These are phyloP conservation scores for Lasiodiplodia gonubiensis DNA, from an alignment of 2,329 filamentous ascomycete genomes.

Conservation along the genomic window DNA sequence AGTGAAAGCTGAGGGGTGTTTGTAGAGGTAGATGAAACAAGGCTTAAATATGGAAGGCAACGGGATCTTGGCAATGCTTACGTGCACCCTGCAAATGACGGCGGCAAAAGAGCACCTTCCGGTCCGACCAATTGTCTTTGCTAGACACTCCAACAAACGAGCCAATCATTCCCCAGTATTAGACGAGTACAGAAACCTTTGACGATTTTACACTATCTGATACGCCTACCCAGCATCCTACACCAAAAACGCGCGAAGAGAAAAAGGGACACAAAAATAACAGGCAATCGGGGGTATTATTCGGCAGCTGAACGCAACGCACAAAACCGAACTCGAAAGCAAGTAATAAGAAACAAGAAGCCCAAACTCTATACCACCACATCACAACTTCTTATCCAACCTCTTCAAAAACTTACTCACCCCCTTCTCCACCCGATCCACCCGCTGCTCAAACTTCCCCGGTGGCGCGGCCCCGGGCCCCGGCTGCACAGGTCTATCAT, in stretches of 20 bases:
- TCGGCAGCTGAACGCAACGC: not conserved
- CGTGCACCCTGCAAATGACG: too few relatives aligned
- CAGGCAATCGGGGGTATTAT: not conserved
- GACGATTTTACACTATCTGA: too few relatives aligned
- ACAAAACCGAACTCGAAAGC: not conserved
- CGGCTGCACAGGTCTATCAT: conserved; percentile 39
- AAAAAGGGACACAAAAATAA: not conserved
- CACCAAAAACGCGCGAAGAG: not conserved
- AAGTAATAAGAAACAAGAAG: not conserved
- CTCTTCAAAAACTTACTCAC: conserved; percentile 76
- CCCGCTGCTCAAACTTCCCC: conserved; percentile 68
- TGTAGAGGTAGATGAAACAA: too few relatives aligned
- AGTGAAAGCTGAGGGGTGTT: too few relatives aligned
- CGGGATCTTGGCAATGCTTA: too few relatives aligned
- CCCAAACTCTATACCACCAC: not conserved
- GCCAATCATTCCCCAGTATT: too few relatives aligned
- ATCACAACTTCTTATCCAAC: conserved; percentile 73
- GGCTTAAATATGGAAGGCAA: too few relatives aligned
- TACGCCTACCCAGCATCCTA: too few relatives aligned
- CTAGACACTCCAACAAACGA: too few relatives aligned
- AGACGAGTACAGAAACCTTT: too few relatives aligned
- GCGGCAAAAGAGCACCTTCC: too few relatives aligned
- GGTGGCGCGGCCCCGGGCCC: conserved; percentile 36
- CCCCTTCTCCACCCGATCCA: conserved; percentile 71
- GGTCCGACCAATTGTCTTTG: too few relatives aligned